phyloP scores from a whole-genome alignment of 129 eudicot genomes.

The Silybum marianum region DNA sequence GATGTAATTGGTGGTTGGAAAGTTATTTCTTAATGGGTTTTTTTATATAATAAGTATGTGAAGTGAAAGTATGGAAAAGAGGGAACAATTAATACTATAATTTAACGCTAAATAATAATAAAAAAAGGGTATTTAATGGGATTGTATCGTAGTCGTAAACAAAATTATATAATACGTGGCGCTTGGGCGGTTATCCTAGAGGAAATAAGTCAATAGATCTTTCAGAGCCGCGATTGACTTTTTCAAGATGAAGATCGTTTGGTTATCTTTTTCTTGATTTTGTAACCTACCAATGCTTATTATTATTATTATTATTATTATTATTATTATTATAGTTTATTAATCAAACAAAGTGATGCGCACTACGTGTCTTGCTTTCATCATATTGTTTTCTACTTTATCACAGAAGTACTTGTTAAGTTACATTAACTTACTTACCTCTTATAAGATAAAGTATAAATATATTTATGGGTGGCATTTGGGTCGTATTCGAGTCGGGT shows the following conservation, averaged over 20 bases:
- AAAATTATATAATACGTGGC: slow-evolving; percentile 15
- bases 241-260: background rate
- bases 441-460: no score
- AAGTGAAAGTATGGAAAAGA: slow-evolving; percentile 4
- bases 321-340: background rate
- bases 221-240: slow-evolving; percentile 1
- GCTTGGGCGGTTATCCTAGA: background rate
- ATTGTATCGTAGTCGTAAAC: background rate
- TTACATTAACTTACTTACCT: no score
- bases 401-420: no score
- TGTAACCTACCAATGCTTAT: slow-evolving; percentile 10
- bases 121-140: no score
- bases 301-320: no score
- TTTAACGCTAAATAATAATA: background rate
- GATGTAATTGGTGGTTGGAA: slow-evolving; percentile 12
- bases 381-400: background rate
- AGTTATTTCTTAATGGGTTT: background rate
- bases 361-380: slow-evolving; percentile 17
- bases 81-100: slow-evolving; percentile 15
- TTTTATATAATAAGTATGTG: background rate
- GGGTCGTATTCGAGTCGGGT: no score
- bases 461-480: no score
- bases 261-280: background rate
- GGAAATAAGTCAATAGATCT: background rate
- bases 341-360: background rate